These are phyloP conservation scores for Candida ulmi DNA, from an alignment of 805 yeast genomes.

Conservation along the genomic window DNA sequence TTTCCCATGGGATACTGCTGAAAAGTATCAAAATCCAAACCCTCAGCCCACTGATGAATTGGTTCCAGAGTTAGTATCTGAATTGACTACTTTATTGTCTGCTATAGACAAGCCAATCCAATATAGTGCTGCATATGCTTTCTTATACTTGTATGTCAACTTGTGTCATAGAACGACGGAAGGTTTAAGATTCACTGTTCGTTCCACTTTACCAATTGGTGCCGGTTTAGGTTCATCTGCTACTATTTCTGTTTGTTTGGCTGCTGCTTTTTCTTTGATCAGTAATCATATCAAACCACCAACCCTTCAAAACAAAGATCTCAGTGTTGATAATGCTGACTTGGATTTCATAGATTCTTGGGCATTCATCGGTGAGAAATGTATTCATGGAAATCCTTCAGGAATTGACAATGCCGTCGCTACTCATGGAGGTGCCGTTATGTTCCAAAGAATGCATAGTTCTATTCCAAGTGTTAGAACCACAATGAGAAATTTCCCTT, in stretches of 20 bases:
- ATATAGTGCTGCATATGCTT: constrained; percentile 74
- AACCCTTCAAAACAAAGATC: constrained; percentile 27
- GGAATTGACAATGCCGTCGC: constrained; percentile 98
- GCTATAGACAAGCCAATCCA: constrained; percentile 52
- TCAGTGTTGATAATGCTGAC: constrained; percentile 32
- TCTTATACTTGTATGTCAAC: constrained; percentile 68
- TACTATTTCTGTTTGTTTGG: constrained; percentile 75
- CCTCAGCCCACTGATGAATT: constrained; percentile 45
- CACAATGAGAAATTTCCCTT: constrained; percentile 68
- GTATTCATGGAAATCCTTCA: constrained; percentile 94
- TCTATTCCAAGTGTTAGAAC: constrained; percentile 60
- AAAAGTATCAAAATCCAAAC: constrained; percentile 16
- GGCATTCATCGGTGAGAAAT: constrained; percentile 91
- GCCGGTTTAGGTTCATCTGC: constrained; percentile 98
- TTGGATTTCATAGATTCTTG: constrained; percentile 69
- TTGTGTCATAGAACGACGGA: constrained; percentile 42
- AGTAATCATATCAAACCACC: constrained; percentile 50
- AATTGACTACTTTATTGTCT: constrained; percentile 38
- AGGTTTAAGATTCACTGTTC: constrained; percentile 57
- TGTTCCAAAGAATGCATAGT: constrained; percentile 60
- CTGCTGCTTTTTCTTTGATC: constrained; percentile 63
- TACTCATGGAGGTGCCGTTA: constrained; percentile 91
- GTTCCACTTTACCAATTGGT: constrained; percentile 89
- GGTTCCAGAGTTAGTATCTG: constrained; percentile 50
- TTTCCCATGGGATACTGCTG: constrained; percentile 51